Evolutionary conservation across 768 basidiomycete species (phyloP).

Genomic region (Neoboletus subvelutipes): DNA sequence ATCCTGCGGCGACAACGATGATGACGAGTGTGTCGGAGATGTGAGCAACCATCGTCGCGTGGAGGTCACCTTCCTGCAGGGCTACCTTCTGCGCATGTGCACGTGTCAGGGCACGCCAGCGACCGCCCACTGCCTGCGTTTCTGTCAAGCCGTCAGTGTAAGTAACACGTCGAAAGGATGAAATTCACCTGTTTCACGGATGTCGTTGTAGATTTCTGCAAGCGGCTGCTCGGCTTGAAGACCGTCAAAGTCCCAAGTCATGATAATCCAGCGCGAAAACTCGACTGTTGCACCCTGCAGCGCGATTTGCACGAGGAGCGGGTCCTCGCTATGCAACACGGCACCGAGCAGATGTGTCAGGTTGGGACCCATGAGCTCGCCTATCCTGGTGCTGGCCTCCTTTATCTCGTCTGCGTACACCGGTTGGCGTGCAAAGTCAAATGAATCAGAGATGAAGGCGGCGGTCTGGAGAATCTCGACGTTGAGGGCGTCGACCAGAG

Average conservation of each 20-base stretch:
- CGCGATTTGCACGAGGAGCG: conserved; percentile 42
- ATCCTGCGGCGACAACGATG: conserved; percentile 43
- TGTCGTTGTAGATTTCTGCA: conserved; percentile 37
- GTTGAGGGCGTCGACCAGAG: conserved; percentile 42
- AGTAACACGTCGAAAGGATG: neutral
- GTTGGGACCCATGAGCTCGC: conserved; percentile 33
- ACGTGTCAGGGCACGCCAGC: conserved; percentile 57
- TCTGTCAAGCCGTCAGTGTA: conserved; percentile 33
- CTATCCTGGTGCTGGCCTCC: conserved; percentile 28
- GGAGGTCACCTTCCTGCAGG: conserved; percentile 32
- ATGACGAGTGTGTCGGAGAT: conserved; percentile 44
- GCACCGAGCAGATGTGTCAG: conserved; percentile 26
- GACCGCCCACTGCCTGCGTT: conserved; percentile 50
- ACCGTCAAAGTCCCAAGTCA: conserved; percentile 35
- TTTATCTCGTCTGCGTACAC: conserved; percentile 25
- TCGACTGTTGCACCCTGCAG: conserved; percentile 34
- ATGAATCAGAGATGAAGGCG: conserved; percentile 44
- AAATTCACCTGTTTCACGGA: conserved; percentile 43
- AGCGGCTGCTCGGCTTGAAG: conserved; percentile 30
- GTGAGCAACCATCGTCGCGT: conserved; percentile 42
- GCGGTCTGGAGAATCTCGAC: conserved; percentile 47
- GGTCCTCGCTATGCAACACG: conserved; percentile 29
- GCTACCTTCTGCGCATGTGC: conserved; percentile 39
- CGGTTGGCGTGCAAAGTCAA: conserved; percentile 29
- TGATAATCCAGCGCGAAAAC: conserved; percentile 35